These are phyloP conservation scores for Cinnamomum chago DNA, from an alignment of 164 flowering plant species.

Conservation along the genomic window DNA sequence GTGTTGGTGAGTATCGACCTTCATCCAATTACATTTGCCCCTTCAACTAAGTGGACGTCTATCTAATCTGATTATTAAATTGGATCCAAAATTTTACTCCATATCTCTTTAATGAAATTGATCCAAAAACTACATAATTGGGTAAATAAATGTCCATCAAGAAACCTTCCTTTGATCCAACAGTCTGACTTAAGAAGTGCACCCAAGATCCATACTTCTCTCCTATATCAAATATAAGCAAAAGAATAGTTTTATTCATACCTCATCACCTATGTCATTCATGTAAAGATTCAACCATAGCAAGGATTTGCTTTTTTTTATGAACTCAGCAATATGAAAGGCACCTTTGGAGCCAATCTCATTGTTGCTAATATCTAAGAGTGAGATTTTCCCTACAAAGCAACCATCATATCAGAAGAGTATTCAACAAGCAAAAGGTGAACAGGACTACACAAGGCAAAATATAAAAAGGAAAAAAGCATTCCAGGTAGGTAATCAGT, in stretches of 20 bases:
- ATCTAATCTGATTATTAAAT: too few species aligned
- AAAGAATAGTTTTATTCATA: slow-evolving; percentile 16
- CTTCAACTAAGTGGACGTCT: too few species aligned
- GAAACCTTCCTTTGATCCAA: too few species aligned
- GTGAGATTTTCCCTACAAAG: slow-evolving; percentile 54
- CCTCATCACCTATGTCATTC: slow-evolving; percentile 99
- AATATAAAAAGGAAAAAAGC: neutral
- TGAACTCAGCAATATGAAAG: slow-evolving; percentile 73
- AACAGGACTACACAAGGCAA: neutral
- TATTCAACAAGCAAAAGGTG: neutral
- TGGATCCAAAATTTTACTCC: too few species aligned
- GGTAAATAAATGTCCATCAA: too few species aligned
- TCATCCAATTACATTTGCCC: too few species aligned
- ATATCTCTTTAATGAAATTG: too few species aligned
- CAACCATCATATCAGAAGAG: slow-evolving; percentile 13
- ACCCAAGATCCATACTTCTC: too few species aligned
- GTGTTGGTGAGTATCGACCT: too few species aligned
- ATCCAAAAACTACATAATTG: too few species aligned
- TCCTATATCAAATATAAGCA: neutral
- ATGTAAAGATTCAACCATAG: slow-evolving; percentile 78
- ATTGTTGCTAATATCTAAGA: slow-evolving; percentile 80
- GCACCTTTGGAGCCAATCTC: slow-evolving; percentile 81
- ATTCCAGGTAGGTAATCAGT: neutral
- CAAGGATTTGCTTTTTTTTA: slow-evolving; percentile 76
- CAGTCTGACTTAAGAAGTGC: too few species aligned